Base-by-base conservation (phyloP, 2,329 filamentous ascomycete species). In the Aspergillus fumigatus region DNA sequence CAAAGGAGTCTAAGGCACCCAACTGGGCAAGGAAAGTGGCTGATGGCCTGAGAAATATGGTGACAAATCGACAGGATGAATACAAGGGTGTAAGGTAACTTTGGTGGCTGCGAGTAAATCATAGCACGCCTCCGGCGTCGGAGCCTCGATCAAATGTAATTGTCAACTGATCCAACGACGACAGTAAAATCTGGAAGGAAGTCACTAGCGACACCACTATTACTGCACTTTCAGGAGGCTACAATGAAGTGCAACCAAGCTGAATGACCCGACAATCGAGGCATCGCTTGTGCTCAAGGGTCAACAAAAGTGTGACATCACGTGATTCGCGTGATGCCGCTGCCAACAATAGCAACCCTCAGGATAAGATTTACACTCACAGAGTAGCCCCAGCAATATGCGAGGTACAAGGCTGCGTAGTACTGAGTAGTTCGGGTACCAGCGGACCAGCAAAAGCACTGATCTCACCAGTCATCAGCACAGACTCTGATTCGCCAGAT, bases 1-100 rank as follows among this genome's bases (percentile, higher is more conserved):
- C 32, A 17, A 38, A 17, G 47, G 10, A 35, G 17, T 32, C 55
- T 62, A 57, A 64, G 62, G 62, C 62, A 61, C 45, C 53, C 51
- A 50, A 43, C 58, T 56, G 56, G 47, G 35, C 50, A 53, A 35
- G 32, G 23, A 29, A 25, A 51, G 55, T 38, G 53, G 50, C 53
- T 53, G 35, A 43, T 51, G 38, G 17, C 19, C 29, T 45, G 32
- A 29, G n/a, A 45, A 32, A 49, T 8, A 54, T 41, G 23, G 32
- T 11, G 40, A 45, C 48, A 21, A 49, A 14, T 43, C 19, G 19
- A 32, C 32, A 35, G 29, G 29, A 35, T 17, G 4, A 48, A 38
- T 38, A 35, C 32, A 6, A 14, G 32, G 5, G 14, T 17, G 32
- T 35, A 38, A 38, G 32, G 32, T 38, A 17, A 38, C 32, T 35